Percentiles rank a stretch among this genome's conserved stretches.
phyloP scores from a whole-genome alignment of 2,329 filamentous ascomycete species.

The Grosmannia serpens region DNA sequence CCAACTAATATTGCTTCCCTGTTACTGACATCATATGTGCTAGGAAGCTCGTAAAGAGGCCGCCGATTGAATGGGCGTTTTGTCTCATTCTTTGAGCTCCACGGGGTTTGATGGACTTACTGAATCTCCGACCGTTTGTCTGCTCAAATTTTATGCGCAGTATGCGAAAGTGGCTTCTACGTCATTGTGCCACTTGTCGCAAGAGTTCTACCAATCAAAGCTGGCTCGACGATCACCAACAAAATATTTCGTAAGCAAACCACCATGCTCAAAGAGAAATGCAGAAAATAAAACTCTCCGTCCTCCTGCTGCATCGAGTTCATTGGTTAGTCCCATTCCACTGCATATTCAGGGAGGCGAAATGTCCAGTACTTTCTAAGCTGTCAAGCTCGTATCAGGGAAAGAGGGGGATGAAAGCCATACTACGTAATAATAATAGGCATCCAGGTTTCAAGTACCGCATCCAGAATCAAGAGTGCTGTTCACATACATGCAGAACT shows the following conservation, averaged over 20 bases:
- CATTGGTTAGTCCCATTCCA: not conserved
- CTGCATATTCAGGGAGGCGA: not conserved
- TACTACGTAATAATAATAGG: not conserved
- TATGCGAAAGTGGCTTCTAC: not conserved
- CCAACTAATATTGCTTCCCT: too few relatives aligned
- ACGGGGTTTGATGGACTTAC: not conserved
- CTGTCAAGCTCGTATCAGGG: not conserved
- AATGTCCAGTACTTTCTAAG: not conserved
- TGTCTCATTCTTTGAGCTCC: too few relatives aligned
- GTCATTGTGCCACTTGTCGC: not conserved
- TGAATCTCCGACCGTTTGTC: not conserved
- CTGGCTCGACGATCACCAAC: not conserved
- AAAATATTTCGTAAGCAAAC: not conserved
- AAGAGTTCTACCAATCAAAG: not conserved
- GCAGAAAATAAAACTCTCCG: too few relatives aligned
- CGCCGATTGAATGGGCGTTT: too few relatives aligned
- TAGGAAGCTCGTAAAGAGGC: too few relatives aligned
- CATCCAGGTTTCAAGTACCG: too few relatives aligned
- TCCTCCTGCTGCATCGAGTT: not conserved
- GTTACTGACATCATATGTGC: too few relatives aligned
- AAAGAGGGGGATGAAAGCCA: not conserved
- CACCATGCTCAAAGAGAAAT: too few relatives aligned
- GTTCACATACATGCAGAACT: not conserved
- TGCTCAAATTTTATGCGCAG: not conserved
- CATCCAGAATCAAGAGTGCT: too few relatives aligned